Evolutionary conservation across 805 yeast species (phyloP).

Genomic region (Brettanomyces naardenensis): DNA sequence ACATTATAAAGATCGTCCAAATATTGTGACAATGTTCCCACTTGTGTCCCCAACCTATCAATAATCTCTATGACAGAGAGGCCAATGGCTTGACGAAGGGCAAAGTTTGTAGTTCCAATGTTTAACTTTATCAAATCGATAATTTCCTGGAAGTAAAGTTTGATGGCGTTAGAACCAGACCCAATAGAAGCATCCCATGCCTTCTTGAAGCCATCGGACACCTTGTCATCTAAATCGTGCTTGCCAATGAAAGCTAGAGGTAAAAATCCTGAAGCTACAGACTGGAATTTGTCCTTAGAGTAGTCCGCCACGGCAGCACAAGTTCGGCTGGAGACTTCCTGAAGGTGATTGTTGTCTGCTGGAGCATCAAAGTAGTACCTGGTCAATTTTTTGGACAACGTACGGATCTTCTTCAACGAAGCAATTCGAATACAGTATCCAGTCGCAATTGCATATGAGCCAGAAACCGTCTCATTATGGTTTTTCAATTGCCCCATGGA

Average conservation of each 20-base stretch:
- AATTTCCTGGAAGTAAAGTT: constrained; percentile 65
- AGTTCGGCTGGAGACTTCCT: constrained; percentile 51
- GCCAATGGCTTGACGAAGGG: constrained; percentile 64
- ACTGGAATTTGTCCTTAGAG: constrained; percentile 58
- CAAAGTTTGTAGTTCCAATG: constrained; percentile 51
- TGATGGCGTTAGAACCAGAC: constrained; percentile 64
- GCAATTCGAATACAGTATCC: constrained; percentile 72
- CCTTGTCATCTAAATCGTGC: constrained; percentile 47
- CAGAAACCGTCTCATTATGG: constrained; percentile 61
- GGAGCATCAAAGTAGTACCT: constrained; percentile 48
- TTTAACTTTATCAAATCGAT: constrained; percentile 39
- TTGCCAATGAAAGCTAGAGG: constrained; percentile 78
- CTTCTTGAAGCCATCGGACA: constrained; percentile 41
- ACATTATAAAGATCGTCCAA: constrained; percentile 37
- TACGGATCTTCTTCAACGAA: constrained; percentile 39
- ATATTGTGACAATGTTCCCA: constrained; percentile 11
- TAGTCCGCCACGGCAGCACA: constrained; percentile 60
- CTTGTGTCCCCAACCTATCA: constrained; percentile 30
- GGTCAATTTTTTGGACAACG: constrained; percentile 44
- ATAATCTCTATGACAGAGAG: constrained; percentile 54
- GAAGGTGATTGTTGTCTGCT: constrained; percentile 21
- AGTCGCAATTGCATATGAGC: constrained; percentile 70
- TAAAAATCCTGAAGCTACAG: constrained; percentile 54
- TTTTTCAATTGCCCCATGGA: constrained; percentile 57
- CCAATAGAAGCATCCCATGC: constrained; percentile 77